These are phyloP conservation scores for Sugiyamaella grinbergsii DNA, from an alignment of 1,139 yeast species.

Conservation along the genomic window DNA sequence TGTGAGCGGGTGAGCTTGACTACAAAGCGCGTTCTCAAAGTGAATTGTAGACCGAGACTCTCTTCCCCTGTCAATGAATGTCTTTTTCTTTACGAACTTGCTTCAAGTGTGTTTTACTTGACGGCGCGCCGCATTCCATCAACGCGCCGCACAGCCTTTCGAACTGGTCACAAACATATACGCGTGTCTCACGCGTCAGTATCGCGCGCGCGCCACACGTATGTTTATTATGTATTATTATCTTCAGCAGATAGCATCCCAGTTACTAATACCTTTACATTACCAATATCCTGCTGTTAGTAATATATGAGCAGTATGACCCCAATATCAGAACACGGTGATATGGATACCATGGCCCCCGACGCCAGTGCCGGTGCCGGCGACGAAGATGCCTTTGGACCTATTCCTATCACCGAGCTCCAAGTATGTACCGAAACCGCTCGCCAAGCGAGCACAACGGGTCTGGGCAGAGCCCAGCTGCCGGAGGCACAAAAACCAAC, in stretches of 20 bases:
- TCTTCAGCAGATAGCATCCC: neutral
- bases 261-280: neutral
- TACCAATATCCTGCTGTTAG: too few relatives aligned
- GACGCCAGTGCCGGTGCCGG: slow-evolving; percentile 37
- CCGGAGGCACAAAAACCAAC: slow-evolving; percentile 21
- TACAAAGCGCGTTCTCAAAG: too few relatives aligned
- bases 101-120: too few relatives aligned
- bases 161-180: too few relatives aligned
- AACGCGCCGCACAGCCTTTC: too few relatives aligned
- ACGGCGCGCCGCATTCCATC: neutral
- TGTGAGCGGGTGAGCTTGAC: too few relatives aligned
- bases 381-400: slow-evolving; percentile 51
- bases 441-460: slow-evolving; percentile 1
- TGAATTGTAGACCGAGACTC: too few relatives aligned
- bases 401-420: slow-evolving; percentile 48
- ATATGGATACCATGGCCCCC: neutral
- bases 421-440: slow-evolving; percentile 37
- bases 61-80: too few relatives aligned
- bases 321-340: slow-evolving; percentile 4
- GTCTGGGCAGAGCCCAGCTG: slow-evolving; percentile 18
- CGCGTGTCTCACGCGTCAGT: neutral
- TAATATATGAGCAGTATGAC: neutral
- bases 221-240: too few relatives aligned
- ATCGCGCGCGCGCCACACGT: neutral
- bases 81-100: too few relatives aligned